Base-by-base conservation (phyloP, 2,329 filamentous ascomycete genomes). In the Fusarium irregulare region DNA sequence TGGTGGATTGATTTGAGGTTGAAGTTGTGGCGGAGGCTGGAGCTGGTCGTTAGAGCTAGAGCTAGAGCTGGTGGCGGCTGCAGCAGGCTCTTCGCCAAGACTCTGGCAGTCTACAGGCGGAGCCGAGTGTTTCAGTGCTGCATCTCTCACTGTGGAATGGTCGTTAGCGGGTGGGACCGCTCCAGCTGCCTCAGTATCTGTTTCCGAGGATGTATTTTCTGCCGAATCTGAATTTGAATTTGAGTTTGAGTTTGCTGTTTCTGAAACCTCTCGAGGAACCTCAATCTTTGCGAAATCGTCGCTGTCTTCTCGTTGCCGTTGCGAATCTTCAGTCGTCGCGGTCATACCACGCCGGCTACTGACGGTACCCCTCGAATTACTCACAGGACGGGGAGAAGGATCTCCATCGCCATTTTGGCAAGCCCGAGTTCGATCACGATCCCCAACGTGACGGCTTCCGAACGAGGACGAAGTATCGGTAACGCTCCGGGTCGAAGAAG, bases 401-500 rank as follows among this genome's bases (percentile, higher is more conserved):
- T 71, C 66, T 34, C 42, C 59, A 53, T 73, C 60, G 27, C 66
- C 62, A 53, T 73, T 63, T 21, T 64, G 60, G 16, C 55, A 61
- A 66, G 55, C 44, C 45, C 59, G 73, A 69, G 56, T 46, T 45
- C 64, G 73, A 56, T 70, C 62, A 58, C 66, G 70, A 64, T 73
- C 71, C 71, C 71, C 73, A 16, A 71, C 44, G 40, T 73, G 72
- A 56, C 72, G 73, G 49, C 73, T 75, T 28, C 70, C 64, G 21
- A 74, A 44, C 20, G 75, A 72, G 44, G 71, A 72, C 16, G 57
- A 54, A 23, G 66, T 62, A 42, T 73, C 62, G 48, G 69, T 60
- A 42, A 58, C 46, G 68, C 76, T 69, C 70, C 68, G 73, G 56
- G 70, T 78, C 54, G 78, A 78, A 54, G 82, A 80, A 32, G 76